Evolutionary conservation across 192 early-diverging fungal genomes (phyloP), one percentile per base, ranked within the genome.

Genomic region (Irineochytrium annulatum): DNA sequence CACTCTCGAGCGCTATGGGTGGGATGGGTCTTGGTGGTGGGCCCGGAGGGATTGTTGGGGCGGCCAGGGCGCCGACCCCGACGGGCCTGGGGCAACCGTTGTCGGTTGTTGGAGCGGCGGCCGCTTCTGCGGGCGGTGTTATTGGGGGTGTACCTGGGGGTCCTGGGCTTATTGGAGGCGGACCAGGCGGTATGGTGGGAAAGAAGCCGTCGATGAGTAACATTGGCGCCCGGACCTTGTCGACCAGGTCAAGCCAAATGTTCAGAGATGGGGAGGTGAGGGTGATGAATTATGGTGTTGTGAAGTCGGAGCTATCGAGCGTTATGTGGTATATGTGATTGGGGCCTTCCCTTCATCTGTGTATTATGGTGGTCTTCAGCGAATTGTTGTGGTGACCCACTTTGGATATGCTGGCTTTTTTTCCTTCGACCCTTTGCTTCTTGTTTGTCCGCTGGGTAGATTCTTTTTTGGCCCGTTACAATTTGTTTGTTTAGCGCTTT

Each of bases 301-400:
- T 82, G 19, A 82, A 82, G 63, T 62, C 68, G n/a, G 80, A 80
- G 68, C 49, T 82, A 55, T 48, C 70, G 2, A 63, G 51, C 28
- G 75, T 77, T 14, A 82, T 82, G 80, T 82, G 76, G 60, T 82
- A 75, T 52, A 79, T 82, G 77, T 82, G 49, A 71, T n/a, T n/a
- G n/a, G 8, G 51, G 16, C 41, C 41, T 17, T 43, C 41, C n/a
- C 41, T 16, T 43, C 16, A 43, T 43, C 16, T 43, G n/a, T 43
- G n/a, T n/a, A 43, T 43, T 43, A n/a, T n/a, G n/a, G n/a, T n/a
- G n/a, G n/a, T n/a, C n/a, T n/a, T n/a, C n/a, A n/a, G n/a, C n/a
- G n/a, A n/a, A n/a, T n/a, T n/a, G n/a, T n/a, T n/a, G n/a, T n/a
- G n/a, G n/a, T n/a, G n/a, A n/a, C n/a, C n/a, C n/a, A n/a, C n/a